These are phyloP conservation scores for Antitrichia curtipendula DNA, from an alignment of 225 moss, liverwort and hornwort genomes.

Conservation along the genomic window DNA sequence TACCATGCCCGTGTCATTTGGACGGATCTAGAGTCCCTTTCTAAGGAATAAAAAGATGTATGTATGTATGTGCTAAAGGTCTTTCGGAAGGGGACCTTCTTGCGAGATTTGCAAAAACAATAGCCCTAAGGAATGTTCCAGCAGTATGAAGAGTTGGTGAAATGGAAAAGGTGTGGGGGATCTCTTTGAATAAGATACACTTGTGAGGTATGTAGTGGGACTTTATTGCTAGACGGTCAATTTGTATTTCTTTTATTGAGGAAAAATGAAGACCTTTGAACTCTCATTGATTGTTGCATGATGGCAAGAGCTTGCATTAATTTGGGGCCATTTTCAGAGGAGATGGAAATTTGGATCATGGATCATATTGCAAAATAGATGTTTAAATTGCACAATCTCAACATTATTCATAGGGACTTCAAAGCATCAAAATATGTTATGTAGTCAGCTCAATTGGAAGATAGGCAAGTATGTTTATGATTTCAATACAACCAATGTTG, in stretches of 20 bases:
- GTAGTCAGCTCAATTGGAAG: rapidly evolving
- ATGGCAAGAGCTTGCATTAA: background rate
- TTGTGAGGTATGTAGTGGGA: rapidly evolving
- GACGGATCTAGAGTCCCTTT: too few relatives aligned
- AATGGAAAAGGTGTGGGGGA: rapidly evolving
- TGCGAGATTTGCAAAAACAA: background rate
- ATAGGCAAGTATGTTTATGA: too few relatives aligned
- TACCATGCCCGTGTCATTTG: background rate
- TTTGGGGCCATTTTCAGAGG: background rate
- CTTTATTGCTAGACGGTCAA: background rate
- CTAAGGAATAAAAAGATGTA: too few relatives aligned
- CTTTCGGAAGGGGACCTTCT: background rate
- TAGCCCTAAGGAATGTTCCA: background rate
- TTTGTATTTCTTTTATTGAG: background rate
- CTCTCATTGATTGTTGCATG: background rate
- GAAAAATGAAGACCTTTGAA: background rate
- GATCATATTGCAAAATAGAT: rapidly evolving
- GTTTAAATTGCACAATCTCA: background rate
- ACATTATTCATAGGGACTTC: background rate
- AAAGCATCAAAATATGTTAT: background rate
- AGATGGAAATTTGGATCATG: rapidly evolving
- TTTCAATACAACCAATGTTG: background rate
- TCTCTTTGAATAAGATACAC: rapidly evolving
- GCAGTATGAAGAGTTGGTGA: rapidly evolving
- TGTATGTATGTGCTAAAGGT: too few relatives aligned